Evolutionary conservation across 441 rosid genomes (phyloP), one percentile per base, ranked within the genome.

Genomic region (Pelargonium cotyledonis): DNA sequence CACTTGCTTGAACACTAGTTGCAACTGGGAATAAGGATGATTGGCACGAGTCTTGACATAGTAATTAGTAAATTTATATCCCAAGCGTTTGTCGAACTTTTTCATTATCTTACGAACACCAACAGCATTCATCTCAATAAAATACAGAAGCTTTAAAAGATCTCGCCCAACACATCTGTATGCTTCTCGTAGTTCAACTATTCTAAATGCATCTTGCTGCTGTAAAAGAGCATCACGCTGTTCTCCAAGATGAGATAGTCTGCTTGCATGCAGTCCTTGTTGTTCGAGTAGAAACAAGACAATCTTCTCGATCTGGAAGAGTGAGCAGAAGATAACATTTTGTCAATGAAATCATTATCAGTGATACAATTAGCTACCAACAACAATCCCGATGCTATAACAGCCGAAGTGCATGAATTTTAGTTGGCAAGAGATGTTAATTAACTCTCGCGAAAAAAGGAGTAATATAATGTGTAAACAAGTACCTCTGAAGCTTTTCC

Each of bases 21-120:
- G 84, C 10, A 84, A 78, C 75, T 80, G 83, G 16, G 88, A 84
- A 62, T 82, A 80, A 67, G 88, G 88, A 78, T 84, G 88, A 80
- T 80, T 79, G 11, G 88, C 81, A 14, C 85, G 84, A 31, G 85
- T 84, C 67, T 82, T 82, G 68, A 84, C 84, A 77, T 80, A 84
- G 72, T 84, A 82, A 63, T 82, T 80, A 12, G 83, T 82, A 69
- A 84, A 84, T 77, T 62, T 75, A 75, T 80, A 79, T 66, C 88
- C 83, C 29, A 84, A 77, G n/a, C 83, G 88, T 69, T 84, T 84
- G 68, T 84, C 88, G 8, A 84, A 80, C 69, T 84, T 84, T 21
- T 84, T 84, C 79, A 84, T 61, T 61, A 82, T 82, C 81, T 82
- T 82, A 35, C 85, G 81, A 67, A 82, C 55, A n/a, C 85, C 88